Evolutionary conservation across 371 early-diverging fungal species (phyloP), one percentile per base, ranked within the genome.

Genomic region (Coemansia sp.): DNA sequence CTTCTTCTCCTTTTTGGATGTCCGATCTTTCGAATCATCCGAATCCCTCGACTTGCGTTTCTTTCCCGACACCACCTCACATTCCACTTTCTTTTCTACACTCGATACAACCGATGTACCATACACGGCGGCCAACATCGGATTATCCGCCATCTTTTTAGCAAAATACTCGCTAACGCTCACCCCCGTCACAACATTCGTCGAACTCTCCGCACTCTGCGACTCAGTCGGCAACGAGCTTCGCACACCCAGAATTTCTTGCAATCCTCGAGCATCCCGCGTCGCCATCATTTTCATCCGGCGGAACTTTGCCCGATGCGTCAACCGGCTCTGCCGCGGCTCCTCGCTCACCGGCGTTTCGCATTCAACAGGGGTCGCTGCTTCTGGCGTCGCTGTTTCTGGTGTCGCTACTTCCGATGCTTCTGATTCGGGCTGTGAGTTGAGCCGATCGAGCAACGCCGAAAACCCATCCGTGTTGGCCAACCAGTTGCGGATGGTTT

Each of bases 401-500:
- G 67, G 66, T 3, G 61, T 52, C 0, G 66, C 61, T 8, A 1
- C 45, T 45, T 40, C 13, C 1, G 45, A 45, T n/a, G 13, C n/a
- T 8, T 34, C 34, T 34, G 34, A 34, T 34, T 34, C 34, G 10
- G 34, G 34, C 34, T 34, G 34, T 10, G 34, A 34, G 72, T 85
- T 93, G 40, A 97, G 79, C 37, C 88, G 86, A 39, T 84, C 87
- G 70, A 97, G 82, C n/a, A 97, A 82, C 42, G 83, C 82, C n/a
- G 88, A 86, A 72, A 94, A 95, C 2, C 92, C 96, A 64, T 86
- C 88, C 18, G 94, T 88, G 71, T 94, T 92, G 27, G 88, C 92
- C n/a, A 95, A 85, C 96, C 96, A 95, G 78, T 97, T 95, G 68
- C 95, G 91, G n/a, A 81, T 83, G 4, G 87, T 86, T 51, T 92